Percentiles rank a stretch among this genome's conserved stretches.
Evolutionary conservation across 306 rosid species (phyloP).

Genomic region (Amphicarpaea edgeworthii): DNA sequence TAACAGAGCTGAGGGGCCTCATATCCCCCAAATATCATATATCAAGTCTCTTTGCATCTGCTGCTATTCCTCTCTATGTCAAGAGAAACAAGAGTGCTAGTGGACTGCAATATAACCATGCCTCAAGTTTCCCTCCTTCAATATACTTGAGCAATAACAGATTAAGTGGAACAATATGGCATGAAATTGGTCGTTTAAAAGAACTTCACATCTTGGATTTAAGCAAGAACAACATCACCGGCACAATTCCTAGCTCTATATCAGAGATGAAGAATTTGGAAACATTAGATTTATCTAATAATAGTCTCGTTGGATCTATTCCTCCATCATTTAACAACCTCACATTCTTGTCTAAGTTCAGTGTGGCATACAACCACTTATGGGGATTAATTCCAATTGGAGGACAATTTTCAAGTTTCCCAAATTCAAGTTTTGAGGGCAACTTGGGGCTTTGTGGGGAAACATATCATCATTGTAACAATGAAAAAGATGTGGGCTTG

Average conservation of each 20-base stretch:
- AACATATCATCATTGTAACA: constrained; percentile 48
- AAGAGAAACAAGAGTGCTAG: constrained; percentile 63
- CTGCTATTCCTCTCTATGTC: constrained; percentile 62
- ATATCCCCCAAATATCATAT: constrained; percentile 46
- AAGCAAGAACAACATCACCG: constrained; percentile 65
- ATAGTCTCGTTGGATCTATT: constrained; percentile 62
- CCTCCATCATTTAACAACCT: constrained; percentile 61
- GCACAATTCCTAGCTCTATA: constrained; percentile 63
- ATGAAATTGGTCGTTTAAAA: constrained; percentile 59
- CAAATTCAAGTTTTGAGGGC: constrained; percentile 70
- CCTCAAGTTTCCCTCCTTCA: constrained; percentile 71
- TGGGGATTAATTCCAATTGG: constrained; percentile 62
- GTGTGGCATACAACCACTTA: constrained; percentile 70
- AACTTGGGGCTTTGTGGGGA: constrained; percentile 61
- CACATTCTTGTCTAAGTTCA: constrained; percentile 68
- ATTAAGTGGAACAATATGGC: constrained; percentile 58
- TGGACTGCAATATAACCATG: constrained; percentile 66
- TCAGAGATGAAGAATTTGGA: constrained; percentile 75
- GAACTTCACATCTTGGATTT: constrained; percentile 62
- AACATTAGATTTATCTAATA: constrained; percentile 63
- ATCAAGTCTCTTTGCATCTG: constrained; percentile 42
- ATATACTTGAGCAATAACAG: constrained; percentile 66
- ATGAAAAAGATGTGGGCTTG: not conserved
- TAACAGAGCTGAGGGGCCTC: constrained; percentile 59
- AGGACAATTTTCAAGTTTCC: constrained; percentile 70